A percentile compares a stretch with the other conserved stretches of the same genome.
Evolutionary conservation across 2,329 filamentous ascomycete species (phyloP).

Genomic region (Fusarium hostae): DNA sequence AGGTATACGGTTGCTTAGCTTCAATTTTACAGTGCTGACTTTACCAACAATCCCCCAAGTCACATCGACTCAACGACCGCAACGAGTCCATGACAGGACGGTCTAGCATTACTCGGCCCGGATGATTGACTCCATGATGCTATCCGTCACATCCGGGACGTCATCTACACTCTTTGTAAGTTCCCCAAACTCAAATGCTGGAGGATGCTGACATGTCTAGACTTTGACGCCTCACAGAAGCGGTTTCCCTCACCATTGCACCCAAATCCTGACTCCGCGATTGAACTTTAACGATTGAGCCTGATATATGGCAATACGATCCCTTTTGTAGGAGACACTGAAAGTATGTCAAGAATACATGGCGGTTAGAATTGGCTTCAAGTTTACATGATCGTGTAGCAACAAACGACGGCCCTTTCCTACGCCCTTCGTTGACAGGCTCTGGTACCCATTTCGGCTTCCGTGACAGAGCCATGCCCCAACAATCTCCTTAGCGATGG

Average conservation of each 20-base stretch:
- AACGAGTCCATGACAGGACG: neutral
- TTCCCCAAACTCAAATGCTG: neutral
- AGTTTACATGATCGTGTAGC: neutral
- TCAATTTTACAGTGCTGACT: neutral
- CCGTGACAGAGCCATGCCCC: neutral
- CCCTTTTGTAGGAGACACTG: too few species aligned
- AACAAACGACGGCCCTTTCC: too few species aligned
- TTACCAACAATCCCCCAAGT: neutral
- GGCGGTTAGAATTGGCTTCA: too few species aligned
- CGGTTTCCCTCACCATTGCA: neutral
- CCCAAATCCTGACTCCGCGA: neutral
- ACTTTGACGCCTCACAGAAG: neutral
- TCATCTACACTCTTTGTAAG: neutral
- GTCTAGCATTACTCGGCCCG: too few species aligned
- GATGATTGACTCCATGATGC: accelerated
- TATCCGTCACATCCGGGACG: accelerated
- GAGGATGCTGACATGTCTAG: neutral
- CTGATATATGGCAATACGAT: too few species aligned
- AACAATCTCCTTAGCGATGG: too few species aligned
- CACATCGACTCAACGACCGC: neutral
- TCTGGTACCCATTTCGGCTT: neutral
- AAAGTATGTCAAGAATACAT: accelerated
- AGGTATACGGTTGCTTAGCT: accelerated
- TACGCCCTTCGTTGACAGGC: neutral
- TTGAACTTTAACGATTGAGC: neutral